Evolutionary conservation across 2,329 filamentous ascomycete species (phyloP).

Genomic region (Sporothrix globosa): DNA sequence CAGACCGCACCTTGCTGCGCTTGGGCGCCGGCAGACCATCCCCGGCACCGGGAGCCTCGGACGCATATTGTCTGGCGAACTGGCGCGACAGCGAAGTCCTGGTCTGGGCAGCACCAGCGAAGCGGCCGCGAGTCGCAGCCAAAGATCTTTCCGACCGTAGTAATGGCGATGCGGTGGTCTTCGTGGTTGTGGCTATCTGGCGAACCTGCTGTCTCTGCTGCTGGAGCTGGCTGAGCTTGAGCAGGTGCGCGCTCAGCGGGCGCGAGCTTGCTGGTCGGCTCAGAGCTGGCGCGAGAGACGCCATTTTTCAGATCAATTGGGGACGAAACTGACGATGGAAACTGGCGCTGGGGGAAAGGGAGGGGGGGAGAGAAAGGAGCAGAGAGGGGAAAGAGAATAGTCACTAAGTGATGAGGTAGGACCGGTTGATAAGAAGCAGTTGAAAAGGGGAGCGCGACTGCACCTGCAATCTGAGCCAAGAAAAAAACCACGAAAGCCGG

Average conservation of each 20-base stretch:
- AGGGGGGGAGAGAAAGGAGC: neutral
- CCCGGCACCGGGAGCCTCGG: constrained; percentile 37
- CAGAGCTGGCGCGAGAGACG: constrained; percentile 43
- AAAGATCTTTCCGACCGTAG: constrained; percentile 36
- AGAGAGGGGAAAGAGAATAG: neutral
- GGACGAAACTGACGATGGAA: neutral
- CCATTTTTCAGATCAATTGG: constrained; percentile 41
- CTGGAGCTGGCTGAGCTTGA: constrained; percentile 35
- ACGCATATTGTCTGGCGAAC: constrained; percentile 40
- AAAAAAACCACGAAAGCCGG: constrained; percentile 21
- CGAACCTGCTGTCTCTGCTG: constrained; percentile 34
- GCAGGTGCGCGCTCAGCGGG: constrained; percentile 37
- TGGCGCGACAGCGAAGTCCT: constrained; percentile 36
- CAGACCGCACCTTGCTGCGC: constrained; percentile 61
- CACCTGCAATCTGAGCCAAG: constrained; percentile 13
- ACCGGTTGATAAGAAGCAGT: constrained; percentile 28
- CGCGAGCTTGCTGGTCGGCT: constrained; percentile 42
- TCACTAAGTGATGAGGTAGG: constrained; percentile 2
- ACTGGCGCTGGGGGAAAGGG: constrained; percentile 30
- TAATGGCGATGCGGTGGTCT: constrained; percentile 34
- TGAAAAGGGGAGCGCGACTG: constrained; percentile 24
- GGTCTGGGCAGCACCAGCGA: neutral
- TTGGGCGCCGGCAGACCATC: constrained; percentile 46
- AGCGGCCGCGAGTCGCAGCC: constrained; percentile 33
- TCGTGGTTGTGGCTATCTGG: constrained; percentile 39